These are phyloP conservation scores for Cokeromyces recurvatus DNA, from an alignment of 371 early-diverging fungal species.

Conservation along the genomic window DNA sequence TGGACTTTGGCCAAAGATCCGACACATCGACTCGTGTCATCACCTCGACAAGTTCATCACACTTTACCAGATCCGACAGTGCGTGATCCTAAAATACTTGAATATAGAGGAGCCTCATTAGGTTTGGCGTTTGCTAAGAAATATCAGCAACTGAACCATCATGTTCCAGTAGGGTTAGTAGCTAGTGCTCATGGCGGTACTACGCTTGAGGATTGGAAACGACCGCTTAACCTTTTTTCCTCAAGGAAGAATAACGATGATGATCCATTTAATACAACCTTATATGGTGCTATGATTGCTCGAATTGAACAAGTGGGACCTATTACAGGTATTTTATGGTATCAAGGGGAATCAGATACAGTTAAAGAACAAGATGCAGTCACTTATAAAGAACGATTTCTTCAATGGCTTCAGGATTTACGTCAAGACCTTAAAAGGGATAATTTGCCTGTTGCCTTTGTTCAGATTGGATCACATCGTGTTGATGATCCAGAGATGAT, in stretches of 20 bases:
- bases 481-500: slow-evolving; percentile 1
- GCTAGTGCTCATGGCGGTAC: slow-evolving; percentile 42
- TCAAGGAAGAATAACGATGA: no score
- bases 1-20: slow-evolving; percentile 32
- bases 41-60: slow-evolving; percentile 28
- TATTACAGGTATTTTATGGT: slow-evolving; percentile 39
- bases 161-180: slow-evolving; percentile 34
- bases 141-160: slow-evolving; percentile 3
- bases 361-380: not conserved
- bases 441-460: slow-evolving; percentile 21
- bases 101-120: slow-evolving; percentile 28
- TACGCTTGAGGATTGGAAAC: slow-evolving; percentile 25
- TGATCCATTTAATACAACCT: slow-evolving; percentile 6
- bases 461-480: slow-evolving; percentile 26
- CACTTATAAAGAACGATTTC: slow-evolving; percentile 12
- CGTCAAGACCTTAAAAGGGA: slow-evolving; percentile 6
- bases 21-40: slow-evolving; percentile 20
- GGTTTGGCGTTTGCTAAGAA: slow-evolving; percentile 24
- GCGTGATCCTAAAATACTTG: slow-evolving; percentile 13
- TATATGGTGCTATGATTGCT: slow-evolving; percentile 40
- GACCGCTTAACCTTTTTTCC: not conserved
- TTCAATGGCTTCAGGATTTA: slow-evolving; percentile 7
- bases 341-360: slow-evolving; percentile 44
- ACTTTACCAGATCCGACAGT: slow-evolving; percentile 37
- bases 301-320: slow-evolving; percentile 7